Evolutionary conservation across 352 stramenopile species (phyloP), one percentile per base, ranked within the genome.

Genomic region (Phytophthora idaei): DNA sequence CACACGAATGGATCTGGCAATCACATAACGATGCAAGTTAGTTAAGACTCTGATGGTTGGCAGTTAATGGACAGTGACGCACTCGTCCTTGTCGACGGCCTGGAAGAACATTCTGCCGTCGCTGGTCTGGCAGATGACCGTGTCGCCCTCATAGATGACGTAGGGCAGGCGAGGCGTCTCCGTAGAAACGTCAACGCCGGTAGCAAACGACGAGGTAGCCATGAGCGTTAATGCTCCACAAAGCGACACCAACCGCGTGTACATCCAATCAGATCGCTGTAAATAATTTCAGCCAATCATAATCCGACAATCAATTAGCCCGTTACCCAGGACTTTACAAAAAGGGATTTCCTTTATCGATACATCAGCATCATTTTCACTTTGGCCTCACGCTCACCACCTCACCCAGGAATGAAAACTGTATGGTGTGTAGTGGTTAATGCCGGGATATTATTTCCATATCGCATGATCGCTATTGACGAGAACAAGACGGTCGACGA

Each of bases 81-180:
- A 92, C 85, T 89, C 81, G 71, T 90, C 82, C 63, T 81, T 83
- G 27, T 78, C 80, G 67, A 92, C 74, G 50, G 77, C 67, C 68
- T 93, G 84, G 69, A 95, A 95, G 76, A 95, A 95, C 72, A 93
- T 86, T 34, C 87, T 82, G 8, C 83, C 85, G 32, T 95, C 87
- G 57, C 85, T 94, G 8, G 85, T 94, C 69, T 95, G 79, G 63
- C 87, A 95, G 66, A 95, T 92, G 17, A 95, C 85, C 1, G 87
- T 94, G 71, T 95, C 87, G 59, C 85, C 85, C 48, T 94, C 87
- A 73, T 92, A 89, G 60, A 95, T 95, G 61, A 92, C 71, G 56
- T 93, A 91, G 36, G 79, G 71, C 54, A 81, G 52, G 55, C 82
- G 82, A 32, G 27, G 47, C 27, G 37, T 36, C 17, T 57, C 41